These are phyloP conservation scores for Symbiodinium natans DNA, from an alignment of 73 alveolate genomes.

Conservation along the genomic window DNA sequence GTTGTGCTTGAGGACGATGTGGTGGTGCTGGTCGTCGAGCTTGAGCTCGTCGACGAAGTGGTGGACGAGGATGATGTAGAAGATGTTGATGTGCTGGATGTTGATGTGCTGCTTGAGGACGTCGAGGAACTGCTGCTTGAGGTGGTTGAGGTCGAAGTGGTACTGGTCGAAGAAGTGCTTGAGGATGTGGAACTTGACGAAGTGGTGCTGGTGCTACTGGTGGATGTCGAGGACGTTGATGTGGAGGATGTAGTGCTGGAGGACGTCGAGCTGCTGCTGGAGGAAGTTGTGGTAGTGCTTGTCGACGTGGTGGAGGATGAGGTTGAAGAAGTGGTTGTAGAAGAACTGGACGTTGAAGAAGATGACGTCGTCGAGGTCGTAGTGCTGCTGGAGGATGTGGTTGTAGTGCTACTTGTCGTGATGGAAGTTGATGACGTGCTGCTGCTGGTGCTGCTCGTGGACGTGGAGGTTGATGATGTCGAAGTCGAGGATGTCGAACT, in stretches of 20 bases:
- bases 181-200: neutral
- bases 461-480: no score
- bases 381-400: neutral
- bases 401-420: neutral
- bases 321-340: neutral
- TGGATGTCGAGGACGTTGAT: slow-evolving; percentile 40
- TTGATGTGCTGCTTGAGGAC: neutral
- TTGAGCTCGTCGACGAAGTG: slow-evolving; percentile 26
- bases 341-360: neutral
- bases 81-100: neutral
- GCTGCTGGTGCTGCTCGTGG: neutral
- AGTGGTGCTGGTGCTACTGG: neutral
- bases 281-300: slow-evolving; percentile 11
- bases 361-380: neutral
- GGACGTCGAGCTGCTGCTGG: neutral
- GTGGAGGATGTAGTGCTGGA: slow-evolving; percentile 40
- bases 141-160: slow-evolving; percentile 7
- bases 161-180: slow-evolving; percentile 26
- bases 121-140: slow-evolving; percentile 2
- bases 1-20: neutral
- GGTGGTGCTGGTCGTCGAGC: slow-evolving; percentile 43
- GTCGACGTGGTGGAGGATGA: neutral
- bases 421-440: neutral
- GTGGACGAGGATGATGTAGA: neutral
- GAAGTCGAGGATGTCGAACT: no score